Evolutionary conservation across 2,329 filamentous ascomycete genomes (phyloP), one percentile per base, ranked within the genome.

Genomic region (Aspergillus terreus): DNA sequence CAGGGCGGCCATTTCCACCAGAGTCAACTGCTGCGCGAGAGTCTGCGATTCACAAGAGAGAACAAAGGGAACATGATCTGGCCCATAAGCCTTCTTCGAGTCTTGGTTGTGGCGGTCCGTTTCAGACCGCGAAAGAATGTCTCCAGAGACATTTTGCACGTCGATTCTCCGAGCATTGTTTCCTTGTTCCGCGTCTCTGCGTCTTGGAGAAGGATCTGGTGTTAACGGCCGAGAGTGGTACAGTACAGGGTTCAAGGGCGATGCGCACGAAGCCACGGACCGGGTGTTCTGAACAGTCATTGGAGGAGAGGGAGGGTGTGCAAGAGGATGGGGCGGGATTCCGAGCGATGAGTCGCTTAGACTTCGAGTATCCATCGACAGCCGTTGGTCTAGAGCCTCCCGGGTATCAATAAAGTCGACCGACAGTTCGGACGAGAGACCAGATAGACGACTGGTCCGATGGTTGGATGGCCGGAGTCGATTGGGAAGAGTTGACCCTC

Each of bases 1-100:
- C 23, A 86, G 67, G 1, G 83, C 83, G 47, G 84, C 83, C 66
- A 84, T 83, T 61, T 86, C 83, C 41, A 86, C 78, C 53, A 86
- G 71, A 1, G 82, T 86, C 52, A 86, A 76, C 61, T 86, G 83
- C 61, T 85, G 78, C 2, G 83, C 82, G 47, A 86, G 73, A 4
- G 78, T 64, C 52, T 82, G 77, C 2, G 83, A 83, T 59, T 83
- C 81, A 52, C 81, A 84, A 1, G 81, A 80, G n/a, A 86, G 72
- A 25, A 86, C 71, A 60, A 86, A 86, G 0, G 83, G 82, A 19
- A 84, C 68, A 63, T 86, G 83, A 7, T 73, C 65, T 25, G 65
- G 52, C 38, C 61, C 49, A 44, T 53, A 33, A 14, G 46, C 54
- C 46, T 47, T 54, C 25, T 50, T 33, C 10, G 50, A 49, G 6